phyloP scores from a whole-genome alignment of 2,329 filamentous ascomycete genomes.

The Pseudophaeomoniella oleicola region DNA sequence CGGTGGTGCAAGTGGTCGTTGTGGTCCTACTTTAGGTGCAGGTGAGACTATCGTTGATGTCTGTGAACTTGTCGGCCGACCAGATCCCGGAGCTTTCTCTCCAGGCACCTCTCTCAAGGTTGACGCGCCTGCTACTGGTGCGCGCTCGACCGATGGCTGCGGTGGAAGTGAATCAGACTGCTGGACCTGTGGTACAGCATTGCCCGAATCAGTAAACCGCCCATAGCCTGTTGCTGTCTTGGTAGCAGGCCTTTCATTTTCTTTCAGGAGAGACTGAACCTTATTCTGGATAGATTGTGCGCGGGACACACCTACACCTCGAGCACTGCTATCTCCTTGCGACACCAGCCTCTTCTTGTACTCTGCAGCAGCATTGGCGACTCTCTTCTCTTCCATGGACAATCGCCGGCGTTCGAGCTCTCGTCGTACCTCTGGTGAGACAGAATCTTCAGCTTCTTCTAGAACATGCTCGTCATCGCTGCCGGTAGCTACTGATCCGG shows the following conservation, averaged over 20 bases:
- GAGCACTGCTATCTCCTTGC: slow-evolving; percentile 22
- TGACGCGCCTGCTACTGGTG: background rate
- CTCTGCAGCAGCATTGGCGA: slow-evolving; percentile 76
- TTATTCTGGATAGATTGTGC: slow-evolving; percentile 84
- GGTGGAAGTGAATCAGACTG: slow-evolving; percentile 13
- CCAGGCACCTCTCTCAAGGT: slow-evolving; percentile 8
- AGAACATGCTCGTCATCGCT: slow-evolving; percentile 52
- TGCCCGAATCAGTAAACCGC: slow-evolving; percentile 52
- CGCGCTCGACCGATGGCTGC: slow-evolving; percentile 5
- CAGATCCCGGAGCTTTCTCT: slow-evolving; percentile 11
- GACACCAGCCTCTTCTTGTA: slow-evolving; percentile 58
- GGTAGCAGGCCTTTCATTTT: slow-evolving; percentile 49
- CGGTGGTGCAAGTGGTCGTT: slow-evolving; percentile 39
- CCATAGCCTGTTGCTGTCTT: slow-evolving; percentile 84
- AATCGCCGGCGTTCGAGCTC: slow-evolving; percentile 74
- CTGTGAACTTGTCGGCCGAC: slow-evolving; percentile 10
- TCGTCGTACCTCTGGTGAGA: slow-evolving; percentile 76
- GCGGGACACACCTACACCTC: slow-evolving; percentile 34
- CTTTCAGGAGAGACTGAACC: slow-evolving; percentile 70
- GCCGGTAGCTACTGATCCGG: slow-evolving; percentile 59
- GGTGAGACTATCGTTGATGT: slow-evolving; percentile 19
- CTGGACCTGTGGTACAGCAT: slow-evolving; percentile 24
- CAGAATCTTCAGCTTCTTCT: slow-evolving; percentile 52
- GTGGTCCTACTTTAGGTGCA: slow-evolving; percentile 12
- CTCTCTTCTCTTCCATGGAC: slow-evolving; percentile 76